Evolutionary conservation across 176 grass and related monocot species (phyloP).

Genomic region (Juncus inflexus): DNA sequence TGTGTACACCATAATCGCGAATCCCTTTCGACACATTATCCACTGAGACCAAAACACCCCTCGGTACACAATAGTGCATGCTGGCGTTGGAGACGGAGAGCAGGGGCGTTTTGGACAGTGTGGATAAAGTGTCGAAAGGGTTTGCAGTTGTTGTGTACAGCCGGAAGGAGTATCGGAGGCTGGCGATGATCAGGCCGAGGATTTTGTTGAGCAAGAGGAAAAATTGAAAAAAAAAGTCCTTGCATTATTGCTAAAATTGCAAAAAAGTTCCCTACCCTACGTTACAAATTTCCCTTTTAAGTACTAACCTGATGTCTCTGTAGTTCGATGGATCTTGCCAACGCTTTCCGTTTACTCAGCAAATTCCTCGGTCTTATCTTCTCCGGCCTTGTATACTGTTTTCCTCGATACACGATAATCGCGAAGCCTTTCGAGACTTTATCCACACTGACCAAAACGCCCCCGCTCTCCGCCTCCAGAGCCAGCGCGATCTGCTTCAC

Average conservation of each 20-base stretch:
- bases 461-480: constrained; percentile 86
- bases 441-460: constrained; percentile 82
- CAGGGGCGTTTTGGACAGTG: constrained; percentile 68
- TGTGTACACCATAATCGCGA: constrained; percentile 69
- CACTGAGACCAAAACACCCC: constrained; percentile 77
- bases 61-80: constrained; percentile 20
- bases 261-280: background rate
- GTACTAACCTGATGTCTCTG: constrained; percentile 68
- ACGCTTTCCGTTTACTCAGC: constrained; percentile 75
- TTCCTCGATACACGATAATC: constrained; percentile 76
- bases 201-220: constrained; percentile 81
- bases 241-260: background rate
- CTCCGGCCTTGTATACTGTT: constrained; percentile 56
- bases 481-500: constrained; percentile 66
- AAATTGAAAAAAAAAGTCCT: background rate
- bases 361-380: constrained; percentile 68
- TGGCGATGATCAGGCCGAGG: constrained; percentile 50
- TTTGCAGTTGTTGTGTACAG: constrained; percentile 78
- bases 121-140: constrained; percentile 93
- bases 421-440: constrained; percentile 92
- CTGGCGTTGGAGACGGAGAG: constrained; percentile 89
- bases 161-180: constrained; percentile 61
- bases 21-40: constrained; percentile 96
- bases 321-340: constrained; percentile 82
- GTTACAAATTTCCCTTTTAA: background rate